Evolutionary conservation across 2,329 filamentous ascomycete species (phyloP).

Genomic region (Leptographium lundbergii): DNA sequence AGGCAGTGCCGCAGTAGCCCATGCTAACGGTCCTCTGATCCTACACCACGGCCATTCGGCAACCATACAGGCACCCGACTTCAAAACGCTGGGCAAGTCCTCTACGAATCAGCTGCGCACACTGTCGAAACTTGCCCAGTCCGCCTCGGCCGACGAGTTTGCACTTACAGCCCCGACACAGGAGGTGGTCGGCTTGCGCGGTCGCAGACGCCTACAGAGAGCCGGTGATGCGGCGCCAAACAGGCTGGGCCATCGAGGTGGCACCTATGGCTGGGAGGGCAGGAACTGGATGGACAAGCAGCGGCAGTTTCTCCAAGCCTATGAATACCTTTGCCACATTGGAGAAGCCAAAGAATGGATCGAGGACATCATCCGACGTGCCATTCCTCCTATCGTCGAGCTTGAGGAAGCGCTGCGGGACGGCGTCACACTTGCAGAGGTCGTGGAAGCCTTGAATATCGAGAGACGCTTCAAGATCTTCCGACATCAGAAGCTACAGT

Average conservation of each 20-base stretch:
- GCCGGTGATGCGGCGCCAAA: conserved; percentile 39
- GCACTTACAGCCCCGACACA: conserved; percentile 64
- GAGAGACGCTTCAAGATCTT: conserved; percentile 71
- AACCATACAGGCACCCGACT: conserved; percentile 53
- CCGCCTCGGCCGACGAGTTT: conserved; percentile 66
- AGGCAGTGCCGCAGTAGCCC: conserved; percentile 19
- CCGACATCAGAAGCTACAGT: conserved; percentile 72
- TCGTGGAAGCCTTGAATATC: conserved; percentile 80
- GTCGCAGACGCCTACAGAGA: conserved; percentile 70
- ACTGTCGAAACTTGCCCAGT: conserved; percentile 69
- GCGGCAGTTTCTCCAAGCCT: conserved; percentile 87
- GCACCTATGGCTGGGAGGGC: conserved; percentile 60
- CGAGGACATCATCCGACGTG: conserved; percentile 71
- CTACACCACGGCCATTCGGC: conserved; percentile 28
- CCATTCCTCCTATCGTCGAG: conserved; percentile 84
- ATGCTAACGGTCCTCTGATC: conserved; percentile 20
- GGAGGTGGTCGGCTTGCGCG: conserved; percentile 78
- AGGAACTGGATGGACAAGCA: conserved; percentile 99
- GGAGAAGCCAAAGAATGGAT: conserved; percentile 99
- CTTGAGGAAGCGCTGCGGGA: conserved; percentile 86
- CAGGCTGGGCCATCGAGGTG: conserved; percentile 31
- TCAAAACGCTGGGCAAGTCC: conserved; percentile 74
- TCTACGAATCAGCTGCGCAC: conserved; percentile 82
- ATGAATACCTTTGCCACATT: conserved; percentile 97
- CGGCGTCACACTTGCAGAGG: conserved; percentile 86